Conservation (phyloP, 2,329 filamentous ascomycete species). For the Fusarium multiceps region DNA sequence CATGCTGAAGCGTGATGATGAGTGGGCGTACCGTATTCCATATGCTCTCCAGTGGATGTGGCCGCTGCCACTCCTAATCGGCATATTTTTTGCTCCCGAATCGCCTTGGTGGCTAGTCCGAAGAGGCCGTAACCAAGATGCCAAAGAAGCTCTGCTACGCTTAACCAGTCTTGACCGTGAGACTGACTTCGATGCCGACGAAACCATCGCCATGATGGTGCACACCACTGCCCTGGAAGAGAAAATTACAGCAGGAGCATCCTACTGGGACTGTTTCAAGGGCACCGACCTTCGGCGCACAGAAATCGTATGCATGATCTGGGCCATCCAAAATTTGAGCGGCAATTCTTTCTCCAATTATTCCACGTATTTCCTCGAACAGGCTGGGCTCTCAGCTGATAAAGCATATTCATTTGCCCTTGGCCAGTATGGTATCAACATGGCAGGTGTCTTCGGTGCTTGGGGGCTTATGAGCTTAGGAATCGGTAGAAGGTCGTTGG, state of each 20-base stretch:
- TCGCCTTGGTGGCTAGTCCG: slow-evolving; percentile 83
- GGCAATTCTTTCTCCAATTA: slow-evolving; percentile 74
- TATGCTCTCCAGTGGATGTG: slow-evolving; percentile 84
- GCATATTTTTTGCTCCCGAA: slow-evolving; percentile 75
- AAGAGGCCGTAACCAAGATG: slow-evolving; percentile 70
- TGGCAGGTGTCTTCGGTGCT: slow-evolving; percentile 82
- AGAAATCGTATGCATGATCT: slow-evolving; percentile 73
- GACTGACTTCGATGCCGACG: slow-evolving; percentile 81
- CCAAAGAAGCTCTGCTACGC: slow-evolving; percentile 72
- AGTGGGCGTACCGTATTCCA: slow-evolving; percentile 77
- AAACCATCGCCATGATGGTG: slow-evolving; percentile 92
- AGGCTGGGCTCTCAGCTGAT: slow-evolving; percentile 65
- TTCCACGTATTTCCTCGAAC: slow-evolving; percentile 71
- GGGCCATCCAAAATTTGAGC: slow-evolving; percentile 72
- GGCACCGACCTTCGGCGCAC: slow-evolving; percentile 82
- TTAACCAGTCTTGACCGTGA: slow-evolving; percentile 72
- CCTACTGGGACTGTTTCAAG: slow-evolving; percentile 85
- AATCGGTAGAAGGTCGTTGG: slow-evolving; percentile 79
- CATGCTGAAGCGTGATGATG: slow-evolving; percentile 72
- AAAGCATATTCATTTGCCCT: slow-evolving; percentile 70
- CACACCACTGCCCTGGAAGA: slow-evolving; percentile 87
- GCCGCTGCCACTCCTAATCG: slow-evolving; percentile 74
- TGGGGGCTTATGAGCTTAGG: slow-evolving; percentile 83
- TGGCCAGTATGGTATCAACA: slow-evolving; percentile 76
- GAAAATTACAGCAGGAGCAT: slow-evolving; percentile 77